Base-by-base conservation (phyloP, 2,329 filamentous ascomycete species). In the Tolypocladium album region DNA sequence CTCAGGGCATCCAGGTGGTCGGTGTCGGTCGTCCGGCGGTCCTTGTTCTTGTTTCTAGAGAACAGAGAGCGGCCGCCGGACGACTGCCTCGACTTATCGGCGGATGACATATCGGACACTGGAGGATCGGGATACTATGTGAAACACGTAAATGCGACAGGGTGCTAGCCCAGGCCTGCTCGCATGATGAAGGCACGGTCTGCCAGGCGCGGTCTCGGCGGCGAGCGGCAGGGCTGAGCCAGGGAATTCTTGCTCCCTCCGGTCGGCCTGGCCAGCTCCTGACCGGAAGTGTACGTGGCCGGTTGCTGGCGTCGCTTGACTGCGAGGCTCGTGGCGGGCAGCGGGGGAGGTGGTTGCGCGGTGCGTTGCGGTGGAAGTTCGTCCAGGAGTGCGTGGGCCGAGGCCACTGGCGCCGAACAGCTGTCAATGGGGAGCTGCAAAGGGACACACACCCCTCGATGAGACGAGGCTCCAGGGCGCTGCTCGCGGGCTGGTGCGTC, bases 1-100 rank as follows among this genome's bases (percentile, higher is more conserved):
- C 80, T 86, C 67, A 79, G 76, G 58, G 84, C 81, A 66, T 88
- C 85, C 68, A 83, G 80, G 55, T 71, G 66, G 66, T 88, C 81
- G 67, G 83, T 80, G 72, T 84, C 83, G 63, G 79, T 75, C 68
- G 81, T 79, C 71, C 86, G 83, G 68, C 84, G 83, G 67, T 82
- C 80, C 75, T 87, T 90, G 75, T 95, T 88, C 78, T 91, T 94
- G 76, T 87, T 89, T 71, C 92, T 85, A 69, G 90, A 92, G 78
- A 97, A 97, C 79, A 97, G 91, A 64, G 88, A 90, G 71, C 86
- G 88, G 70, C 81, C 81, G 68, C 77, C 77, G 60, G 90, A 92
- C 65, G 89, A 91, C 79, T 93, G 89, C 75, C 89, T 86, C 69
- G 88, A 82, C 78, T 92, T 91, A 78, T 90, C 88, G 78, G 88